Conservation (phyloP, 345 rosid species). For the Brassica rapa region DNA sequence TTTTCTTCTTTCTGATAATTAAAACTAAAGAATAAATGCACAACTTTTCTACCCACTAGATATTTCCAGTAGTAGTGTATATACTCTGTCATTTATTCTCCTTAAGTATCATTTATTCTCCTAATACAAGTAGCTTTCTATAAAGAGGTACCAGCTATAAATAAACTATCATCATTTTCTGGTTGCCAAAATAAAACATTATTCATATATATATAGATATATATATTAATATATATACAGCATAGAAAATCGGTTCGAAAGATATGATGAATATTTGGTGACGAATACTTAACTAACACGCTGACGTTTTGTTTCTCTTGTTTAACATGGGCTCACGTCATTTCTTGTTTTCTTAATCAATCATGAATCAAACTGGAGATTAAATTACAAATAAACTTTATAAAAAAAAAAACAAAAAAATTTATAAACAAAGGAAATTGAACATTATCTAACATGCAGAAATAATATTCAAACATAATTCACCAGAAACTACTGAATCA, state of each 20-base stretch:
- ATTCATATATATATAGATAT: too few species aligned
- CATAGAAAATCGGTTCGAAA: too few species aligned
- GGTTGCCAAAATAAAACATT: not conserved
- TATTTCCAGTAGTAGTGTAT: not conserved
- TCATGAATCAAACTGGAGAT: not conserved
- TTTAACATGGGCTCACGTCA: conserved; percentile 19
- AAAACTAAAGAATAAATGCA: not conserved
- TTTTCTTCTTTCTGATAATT: not conserved
- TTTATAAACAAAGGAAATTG: conserved; percentile 1
- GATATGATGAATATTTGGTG: conserved; percentile 19
- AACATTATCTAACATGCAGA: conserved; percentile 2
- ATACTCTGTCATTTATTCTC: not conserved
- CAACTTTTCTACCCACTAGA: not conserved
- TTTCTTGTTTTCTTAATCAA: not conserved
- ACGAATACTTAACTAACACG: conserved; percentile 23
- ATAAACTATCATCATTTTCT: not conserved
- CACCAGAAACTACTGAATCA: not conserved
- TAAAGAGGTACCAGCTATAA: not conserved
- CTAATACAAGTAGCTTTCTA: not conserved
- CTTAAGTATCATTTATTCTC: not conserved
- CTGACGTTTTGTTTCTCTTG: conserved; percentile 21
- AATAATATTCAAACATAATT: not conserved
- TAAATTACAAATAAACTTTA: not conserved
- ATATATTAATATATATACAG: too few species aligned
- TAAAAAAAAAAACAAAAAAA: too few species aligned